Base-by-base conservation (phyloP, 306 rosid genomes). In the Cyamopsis tetragonoloba region DNA sequence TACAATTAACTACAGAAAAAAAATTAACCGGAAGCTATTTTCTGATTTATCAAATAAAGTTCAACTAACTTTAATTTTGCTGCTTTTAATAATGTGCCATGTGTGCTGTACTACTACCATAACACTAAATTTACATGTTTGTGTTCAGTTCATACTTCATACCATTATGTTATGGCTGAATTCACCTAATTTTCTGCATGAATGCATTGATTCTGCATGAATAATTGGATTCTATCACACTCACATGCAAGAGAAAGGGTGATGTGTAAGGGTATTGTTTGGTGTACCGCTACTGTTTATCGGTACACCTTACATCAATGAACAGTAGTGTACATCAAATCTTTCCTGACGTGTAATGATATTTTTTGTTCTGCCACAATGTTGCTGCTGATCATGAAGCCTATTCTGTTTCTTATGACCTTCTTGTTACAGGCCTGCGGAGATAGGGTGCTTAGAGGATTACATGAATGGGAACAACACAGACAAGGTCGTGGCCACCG, bases 391-490 rank as follows among this genome's bases (percentile, higher is more conserved):
- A 19, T 56, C 20, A 15, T 28, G 50, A 15, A 24, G 12, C 13
- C 26, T 14, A n/a, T 24, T 19, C 13, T 35, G 31, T 51, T 68
- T 39, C 66, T 73, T 49, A 28, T 31, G 66, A 48, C 8, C 23
- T 66, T 77, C 32, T 37, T 37, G 23, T 77, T 66, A 23, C 81
- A 92, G 98, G 98, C 96, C 55, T 89, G 96, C 42, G 89, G 88
- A 23, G 82, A 92, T 61, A 81, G 62, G 70, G 88, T 92, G 43
- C 92, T 92, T 26, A 79, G 96, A 78, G 98, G 98, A 69, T 76
- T 62, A 30, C 87, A 92, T 53, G 98, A 92, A 63, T 92, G 98
- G 95, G 98, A 92, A 72, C 93, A 92, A 62, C 96, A 89, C 76
- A 76, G 34, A 63, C 84, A 60, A 50, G 96, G 98, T 4, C 95